A percentile compares a stretch with the other conserved stretches of the same genome.
Evolutionary conservation across 1,284 basidiomycete genomes (phyloP).

Genomic region (Trametes sp.): DNA sequence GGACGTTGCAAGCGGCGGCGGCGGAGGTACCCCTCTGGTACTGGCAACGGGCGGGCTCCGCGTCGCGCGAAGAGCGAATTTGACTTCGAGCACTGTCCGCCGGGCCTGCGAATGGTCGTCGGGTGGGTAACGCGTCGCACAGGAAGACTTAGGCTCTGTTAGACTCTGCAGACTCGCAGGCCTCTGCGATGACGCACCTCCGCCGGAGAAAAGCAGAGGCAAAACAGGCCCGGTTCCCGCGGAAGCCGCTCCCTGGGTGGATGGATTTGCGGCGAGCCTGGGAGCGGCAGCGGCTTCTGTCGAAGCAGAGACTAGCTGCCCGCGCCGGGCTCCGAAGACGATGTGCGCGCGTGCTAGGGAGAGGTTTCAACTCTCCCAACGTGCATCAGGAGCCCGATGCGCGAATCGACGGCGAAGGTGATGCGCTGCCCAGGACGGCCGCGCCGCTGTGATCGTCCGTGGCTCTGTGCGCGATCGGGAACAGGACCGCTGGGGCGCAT

Average conservation of each 20-base stretch:
- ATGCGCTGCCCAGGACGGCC: not conserved
- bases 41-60: no score
- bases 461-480: conserved; percentile 6
- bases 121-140: not conserved
- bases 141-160: no score
- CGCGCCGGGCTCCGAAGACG: conserved; percentile 6
- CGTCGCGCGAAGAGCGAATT: no score
- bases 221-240: conserved; percentile 7
- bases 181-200: conserved; percentile 2
- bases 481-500: no score
- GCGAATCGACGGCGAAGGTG: no score
- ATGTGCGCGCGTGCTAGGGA: not conserved
- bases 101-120: conserved; percentile 2
- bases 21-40: no score
- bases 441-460: conserved; percentile 5
- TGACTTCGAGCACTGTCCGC: conserved; percentile 10
- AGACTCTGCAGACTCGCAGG: no score
- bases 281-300: not conserved
- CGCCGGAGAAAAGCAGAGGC: not conserved
- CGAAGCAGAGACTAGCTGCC: not conserved
- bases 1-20: not conserved
- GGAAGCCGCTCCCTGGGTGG: conserved; percentile 1
- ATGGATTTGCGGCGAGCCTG: not conserved
- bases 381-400: not conserved
- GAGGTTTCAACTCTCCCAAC: not conserved